A percentile compares a stretch with the other conserved stretches of the same genome.
Conservation (phyloP, 768 basidiomycete species). For the Suillus americanus region DNA sequence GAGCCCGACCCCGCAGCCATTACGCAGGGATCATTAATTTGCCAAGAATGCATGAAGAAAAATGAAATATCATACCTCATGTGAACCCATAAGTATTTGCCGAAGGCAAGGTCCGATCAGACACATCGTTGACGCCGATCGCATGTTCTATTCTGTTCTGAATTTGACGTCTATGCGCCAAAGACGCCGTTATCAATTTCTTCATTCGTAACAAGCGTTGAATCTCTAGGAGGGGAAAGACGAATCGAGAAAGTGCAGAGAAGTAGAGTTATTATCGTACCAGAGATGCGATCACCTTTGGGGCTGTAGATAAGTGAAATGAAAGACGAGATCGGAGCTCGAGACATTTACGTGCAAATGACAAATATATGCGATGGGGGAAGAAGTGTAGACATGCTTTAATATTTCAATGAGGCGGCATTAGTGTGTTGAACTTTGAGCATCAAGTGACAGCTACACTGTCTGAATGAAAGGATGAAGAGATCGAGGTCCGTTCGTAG, state of each 20-base stretch:
- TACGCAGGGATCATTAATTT: not conserved
- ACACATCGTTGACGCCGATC: not conserved
- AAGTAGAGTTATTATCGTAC: not conserved
- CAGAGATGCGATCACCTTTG: not conserved
- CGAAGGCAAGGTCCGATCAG: not conserved
- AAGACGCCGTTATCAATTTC: not conserved
- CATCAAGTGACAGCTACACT: not conserved
- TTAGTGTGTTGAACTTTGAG: not conserved
- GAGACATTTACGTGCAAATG: not conserved
- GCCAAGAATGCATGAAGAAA: not conserved
- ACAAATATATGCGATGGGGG: not conserved
- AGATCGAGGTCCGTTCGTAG: not conserved
- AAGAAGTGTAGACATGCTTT: not conserved
- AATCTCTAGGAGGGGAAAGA: not conserved
- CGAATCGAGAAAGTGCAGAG: not conserved
- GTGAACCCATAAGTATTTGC: not conserved
- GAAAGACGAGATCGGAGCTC: not conserved
- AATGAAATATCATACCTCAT: not conserved
- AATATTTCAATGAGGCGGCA: not conserved
- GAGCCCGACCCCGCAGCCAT: not conserved
- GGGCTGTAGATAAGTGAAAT: not conserved
- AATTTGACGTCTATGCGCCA: not conserved
- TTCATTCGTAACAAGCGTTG: not conserved
- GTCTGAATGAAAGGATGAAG: constrained; percentile 4
- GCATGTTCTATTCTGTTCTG: not conserved